Evolutionary conservation across 2,329 filamentous ascomycete species (phyloP).

Genomic region (Pseudocercospora macadamiae): DNA sequence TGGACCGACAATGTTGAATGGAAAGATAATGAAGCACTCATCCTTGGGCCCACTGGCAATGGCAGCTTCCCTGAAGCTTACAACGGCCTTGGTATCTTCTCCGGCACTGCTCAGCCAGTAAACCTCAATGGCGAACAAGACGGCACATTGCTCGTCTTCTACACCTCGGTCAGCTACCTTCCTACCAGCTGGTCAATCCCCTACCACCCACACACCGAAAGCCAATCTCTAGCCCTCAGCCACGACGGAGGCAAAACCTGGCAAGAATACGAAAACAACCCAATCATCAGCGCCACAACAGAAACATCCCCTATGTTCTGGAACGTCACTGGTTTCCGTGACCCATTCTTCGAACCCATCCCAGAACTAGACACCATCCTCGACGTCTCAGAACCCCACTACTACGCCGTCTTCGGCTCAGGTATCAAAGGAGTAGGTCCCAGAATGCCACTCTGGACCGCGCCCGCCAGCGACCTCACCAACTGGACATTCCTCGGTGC

Average conservation of each 20-base stretch:
- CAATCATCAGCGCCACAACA: constrained; percentile 45
- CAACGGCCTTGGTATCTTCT: constrained; percentile 57
- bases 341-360: constrained; percentile 41
- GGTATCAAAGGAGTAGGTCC: constrained; percentile 53
- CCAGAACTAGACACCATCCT: constrained; percentile 49
- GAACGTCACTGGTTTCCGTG: constrained; percentile 49
- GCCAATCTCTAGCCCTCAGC: constrained; percentile 50
- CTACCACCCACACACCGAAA: constrained; percentile 51
- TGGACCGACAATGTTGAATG: constrained; percentile 50
- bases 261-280: constrained; percentile 51
- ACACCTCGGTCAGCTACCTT: constrained; percentile 51
- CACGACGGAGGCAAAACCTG: constrained; percentile 52
- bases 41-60: constrained; percentile 45
- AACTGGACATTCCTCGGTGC: constrained; percentile 53
- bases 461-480: constrained; percentile 48
- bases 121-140: constrained; percentile 52
- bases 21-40: constrained; percentile 46
- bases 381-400: constrained; percentile 47
- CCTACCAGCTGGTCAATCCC: constrained; percentile 51
- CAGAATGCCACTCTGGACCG: constrained; percentile 52
- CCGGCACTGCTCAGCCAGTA: constrained; percentile 54
- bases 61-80: constrained; percentile 41
- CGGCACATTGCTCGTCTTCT: constrained; percentile 51
- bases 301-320: constrained; percentile 45
- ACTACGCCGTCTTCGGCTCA: constrained; percentile 50